Conservation (phyloP, 23 red algal genomes). For the Gracilariopsis chorda region DNA sequence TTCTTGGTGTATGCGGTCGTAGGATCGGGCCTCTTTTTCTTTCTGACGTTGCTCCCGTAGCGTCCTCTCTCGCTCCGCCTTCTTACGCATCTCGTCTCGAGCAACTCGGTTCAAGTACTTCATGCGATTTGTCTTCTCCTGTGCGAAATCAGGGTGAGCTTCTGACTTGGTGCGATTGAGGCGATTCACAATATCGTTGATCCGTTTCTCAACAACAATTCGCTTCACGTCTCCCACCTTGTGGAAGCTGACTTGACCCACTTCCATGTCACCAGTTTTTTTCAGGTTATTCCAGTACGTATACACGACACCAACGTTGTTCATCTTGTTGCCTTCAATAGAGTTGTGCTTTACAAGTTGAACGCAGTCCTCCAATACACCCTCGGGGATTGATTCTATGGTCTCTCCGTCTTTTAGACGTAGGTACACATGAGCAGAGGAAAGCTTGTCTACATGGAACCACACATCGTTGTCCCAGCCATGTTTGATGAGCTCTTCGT, state of each 20-base stretch:
- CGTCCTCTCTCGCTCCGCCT: constrained; percentile 34
- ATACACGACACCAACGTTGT: constrained; percentile 79
- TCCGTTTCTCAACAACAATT: constrained; percentile 69
- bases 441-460: constrained; percentile 97
- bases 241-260: constrained; percentile 94
- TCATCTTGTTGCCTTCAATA: constrained; percentile 90
- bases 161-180: constrained; percentile 86
- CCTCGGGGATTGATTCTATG: constrained; percentile 74
- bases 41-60: constrained; percentile 44
- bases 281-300: constrained; percentile 82
- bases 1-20: constrained; percentile 49
- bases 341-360: constrained; percentile 96
- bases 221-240: constrained; percentile 40
- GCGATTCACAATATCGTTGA: constrained; percentile 89
- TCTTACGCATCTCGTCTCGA: constrained; percentile 21
- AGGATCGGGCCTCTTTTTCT: constrained; percentile 50
- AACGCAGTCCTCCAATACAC: constrained; percentile 77
- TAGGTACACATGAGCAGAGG: constrained; percentile 92
- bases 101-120: constrained; percentile 53
- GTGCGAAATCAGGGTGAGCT: constrained; percentile 63
- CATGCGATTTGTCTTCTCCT: constrained; percentile 55
- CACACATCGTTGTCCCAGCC: constrained; percentile 95
- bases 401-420: constrained; percentile 73
- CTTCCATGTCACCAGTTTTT: constrained; percentile 93
- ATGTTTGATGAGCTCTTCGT: constrained; percentile 81